Evolutionary conservation across 441 rosid genomes (phyloP), one percentile per base, ranked within the genome.

Genomic region (Erysimum cheiri): DNA sequence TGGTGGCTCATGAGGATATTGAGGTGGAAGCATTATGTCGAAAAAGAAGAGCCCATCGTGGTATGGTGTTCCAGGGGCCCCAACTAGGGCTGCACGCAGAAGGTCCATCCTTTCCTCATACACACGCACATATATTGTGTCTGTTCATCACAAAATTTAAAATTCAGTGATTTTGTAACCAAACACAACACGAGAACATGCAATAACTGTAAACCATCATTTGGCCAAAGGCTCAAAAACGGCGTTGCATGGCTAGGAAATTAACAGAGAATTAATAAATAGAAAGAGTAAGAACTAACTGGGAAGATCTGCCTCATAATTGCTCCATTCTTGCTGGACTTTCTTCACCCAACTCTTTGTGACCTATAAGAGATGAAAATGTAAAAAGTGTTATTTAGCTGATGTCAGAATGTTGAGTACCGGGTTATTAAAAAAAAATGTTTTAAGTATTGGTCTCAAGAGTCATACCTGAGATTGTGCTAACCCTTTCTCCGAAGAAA

Each of bases 271-370:
- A 52, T 24, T 44, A 8, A n/a, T 31, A 14, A 26, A 61, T 4
- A 40, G 56, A 32, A 63, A 70, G 53, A 41, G 17, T 19, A 49
- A 70, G 76, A 63, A 71, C 87, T 77, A 64, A 94, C 98, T 92
- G 39, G 97, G 97, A 73, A 94, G 92, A 77, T 85, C 78, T 73
- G 82, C 78, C 82, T 85, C 86, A 50, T 91, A 80, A 33, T 82
- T 78, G 79, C 80, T 88, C 99, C 99, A 94, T 75, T 94, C 99
- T 79, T 85, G 91, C 73, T 83, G 97, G 76, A 91, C 92, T 79
- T 81, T 92, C 85, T 85, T 94, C 74, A 85, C 76, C 97, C 94
- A 90, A 68, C 84, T 67, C 76, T 81, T 84, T 72, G 85, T 82
- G 48, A 86, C 82, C 99, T 94, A 72, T 64, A 40, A 31, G 64